Base-by-base conservation (phyloP, 192 early-diverging fungal species). In the Martensiomyces pterosporus region DNA sequence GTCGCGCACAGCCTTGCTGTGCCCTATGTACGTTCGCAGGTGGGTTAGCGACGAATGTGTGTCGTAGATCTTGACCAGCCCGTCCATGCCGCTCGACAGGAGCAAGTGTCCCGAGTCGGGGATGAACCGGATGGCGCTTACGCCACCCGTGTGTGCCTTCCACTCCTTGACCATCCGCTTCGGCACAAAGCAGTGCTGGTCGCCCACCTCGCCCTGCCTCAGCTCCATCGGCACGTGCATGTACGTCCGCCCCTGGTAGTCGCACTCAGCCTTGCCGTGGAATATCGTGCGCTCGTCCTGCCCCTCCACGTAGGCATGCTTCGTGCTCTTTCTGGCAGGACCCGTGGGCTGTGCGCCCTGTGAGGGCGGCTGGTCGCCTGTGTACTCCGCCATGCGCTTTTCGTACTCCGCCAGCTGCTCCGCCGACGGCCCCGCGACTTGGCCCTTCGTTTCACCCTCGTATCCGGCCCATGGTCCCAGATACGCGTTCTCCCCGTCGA, bases 21-120 rank as follows among this genome's bases (percentile, higher is more conserved):
- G 97, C 4, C 97, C 97, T 38, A 87, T 73, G 59, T 80, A 93
- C 1, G 93, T 92, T 35, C 97, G 82, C 52, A 92, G 74, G 36
- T 82, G 81, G 35, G 78, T 66, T n/a, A 91, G 83, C 50, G 95
- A 88, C 43, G 91, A 78, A 61, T 98, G 94, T 12, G 92, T 86
- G 75, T 99, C 97, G 85, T 92, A 97, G 2, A 99, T 57, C 83
- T 99, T 99, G 56, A 97, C 84, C 69, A 88, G 88, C 27, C 83
- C 77, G 64, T 99, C 97, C 93, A 99, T 93, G 43, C 91, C 86
- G 21, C 81, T 81, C 59, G 88, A 91, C 22, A 99, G 55, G 24
- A 99, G 60, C 55, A 99, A 55, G 57, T 99, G 97, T 0, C 89
- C 97, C 22, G 84, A 87, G 13, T 80, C 78, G 0, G 97, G 97